Conservation (phyloP, 164 flowering plant species). For the Kingdonia uniflora region DNA sequence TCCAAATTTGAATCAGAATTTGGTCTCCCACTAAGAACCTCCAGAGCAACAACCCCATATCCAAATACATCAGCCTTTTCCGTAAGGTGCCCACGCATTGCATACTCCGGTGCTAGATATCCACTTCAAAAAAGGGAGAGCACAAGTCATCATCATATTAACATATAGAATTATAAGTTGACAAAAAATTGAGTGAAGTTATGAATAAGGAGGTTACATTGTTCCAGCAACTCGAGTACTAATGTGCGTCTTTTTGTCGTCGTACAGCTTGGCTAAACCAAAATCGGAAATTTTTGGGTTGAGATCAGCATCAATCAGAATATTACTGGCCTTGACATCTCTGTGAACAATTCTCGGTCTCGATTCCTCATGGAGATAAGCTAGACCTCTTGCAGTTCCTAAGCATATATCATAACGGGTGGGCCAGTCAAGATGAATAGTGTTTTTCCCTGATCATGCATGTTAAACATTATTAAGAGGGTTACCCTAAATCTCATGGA, state of each 20-base stretch:
- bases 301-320: conserved; percentile 27
- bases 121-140: conserved; percentile 12
- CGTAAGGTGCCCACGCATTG: conserved; percentile 28
- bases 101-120: conserved; percentile 28
- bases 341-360: conserved; percentile 25
- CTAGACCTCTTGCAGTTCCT: conserved; percentile 31
- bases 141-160: not conserved
- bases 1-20: conserved; percentile 18
- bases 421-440: conserved; percentile 19
- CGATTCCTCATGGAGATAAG: conserved; percentile 33
- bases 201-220: conserved; percentile 14
- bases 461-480: not conserved
- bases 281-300: conserved; percentile 34
- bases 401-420: conserved; percentile 24
- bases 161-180: not conserved
- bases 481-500: too few relatives aligned
- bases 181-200: not conserved
- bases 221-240: conserved; percentile 42
- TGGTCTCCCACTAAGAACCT: conserved; percentile 20
- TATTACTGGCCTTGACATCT: conserved; percentile 35
- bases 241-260: conserved; percentile 26
- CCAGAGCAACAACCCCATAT: conserved; percentile 24
- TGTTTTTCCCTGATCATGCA: conserved; percentile 12
- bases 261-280: conserved; percentile 37
- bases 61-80: conserved; percentile 27